phyloP scores from a whole-genome alignment of 176 grass and related monocot genomes.

The Oryza punctata region DNA sequence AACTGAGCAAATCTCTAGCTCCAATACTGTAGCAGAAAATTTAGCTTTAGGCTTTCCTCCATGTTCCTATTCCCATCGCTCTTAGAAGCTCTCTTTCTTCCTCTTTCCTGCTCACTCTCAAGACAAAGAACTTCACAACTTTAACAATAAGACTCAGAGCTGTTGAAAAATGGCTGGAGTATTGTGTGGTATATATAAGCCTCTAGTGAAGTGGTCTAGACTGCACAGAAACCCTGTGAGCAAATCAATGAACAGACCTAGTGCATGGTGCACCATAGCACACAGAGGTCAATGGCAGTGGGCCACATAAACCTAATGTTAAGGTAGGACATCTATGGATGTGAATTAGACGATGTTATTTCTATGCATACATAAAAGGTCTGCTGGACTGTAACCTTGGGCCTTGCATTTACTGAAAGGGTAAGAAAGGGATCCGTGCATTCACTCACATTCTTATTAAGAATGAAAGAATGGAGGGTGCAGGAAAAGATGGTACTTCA shows the following conservation, averaged over 20 bases:
- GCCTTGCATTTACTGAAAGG: not conserved
- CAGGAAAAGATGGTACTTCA: not conserved
- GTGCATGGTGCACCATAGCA: not conserved
- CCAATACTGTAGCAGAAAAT: not conserved
- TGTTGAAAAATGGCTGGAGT: conserved; percentile 2
- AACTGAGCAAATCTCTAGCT: conserved; percentile 27
- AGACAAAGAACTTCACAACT: not conserved
- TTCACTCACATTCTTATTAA: not conserved
- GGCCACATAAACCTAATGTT: not conserved
- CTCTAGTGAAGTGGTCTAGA: not conserved
- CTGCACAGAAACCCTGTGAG: not conserved
- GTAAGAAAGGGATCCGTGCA: not conserved
- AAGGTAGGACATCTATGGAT: not conserved
- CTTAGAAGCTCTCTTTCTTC: conserved; percentile 1
- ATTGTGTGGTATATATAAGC: not conserved
- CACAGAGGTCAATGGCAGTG: not conserved
- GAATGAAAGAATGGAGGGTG: not conserved
- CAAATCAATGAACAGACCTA: not conserved
- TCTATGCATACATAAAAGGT: not conserved
- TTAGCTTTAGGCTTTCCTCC: not conserved
- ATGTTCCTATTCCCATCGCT: not conserved
- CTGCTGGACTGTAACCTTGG: not conserved
- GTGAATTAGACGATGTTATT: not conserved
- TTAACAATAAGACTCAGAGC: not conserved
- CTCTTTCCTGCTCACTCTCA: not conserved